Evolutionary conservation across 208 protist species (phyloP).

Genomic region (Acanthamoeba triangularis): DNA sequence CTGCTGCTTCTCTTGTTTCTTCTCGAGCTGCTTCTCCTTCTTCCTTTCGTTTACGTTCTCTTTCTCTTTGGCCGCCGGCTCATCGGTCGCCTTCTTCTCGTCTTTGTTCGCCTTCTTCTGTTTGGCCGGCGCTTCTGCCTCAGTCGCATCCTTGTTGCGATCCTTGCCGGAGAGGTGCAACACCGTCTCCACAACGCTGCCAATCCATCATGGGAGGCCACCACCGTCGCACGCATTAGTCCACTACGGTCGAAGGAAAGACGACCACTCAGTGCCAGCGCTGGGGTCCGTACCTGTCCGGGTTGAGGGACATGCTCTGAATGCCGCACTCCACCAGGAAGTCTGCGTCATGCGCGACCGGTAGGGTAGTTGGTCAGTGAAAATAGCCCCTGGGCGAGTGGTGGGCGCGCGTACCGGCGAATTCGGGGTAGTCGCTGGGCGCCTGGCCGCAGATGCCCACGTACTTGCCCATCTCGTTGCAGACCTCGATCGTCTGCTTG

Average conservation of each 20-base stretch:
- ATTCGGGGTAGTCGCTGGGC: slow-evolving; percentile 84
- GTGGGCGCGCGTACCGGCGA: slow-evolving; percentile 62
- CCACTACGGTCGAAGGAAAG: too few relatives aligned
- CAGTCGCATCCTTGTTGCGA: slow-evolving; percentile 5
- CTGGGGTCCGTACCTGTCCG: too few relatives aligned
- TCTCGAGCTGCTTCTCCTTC: neutral
- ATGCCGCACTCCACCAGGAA: slow-evolving; percentile 84
- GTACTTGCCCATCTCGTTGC: slow-evolving; percentile 80
- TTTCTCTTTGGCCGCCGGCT: neutral
- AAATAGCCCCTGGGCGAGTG: too few relatives aligned
- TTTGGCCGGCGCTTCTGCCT: neutral
- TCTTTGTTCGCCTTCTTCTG: neutral
- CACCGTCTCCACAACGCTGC: slow-evolving; percentile 61
- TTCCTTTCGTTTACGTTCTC: neutral
- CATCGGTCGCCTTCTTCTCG: neutral
- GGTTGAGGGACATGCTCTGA: slow-evolving; percentile 83
- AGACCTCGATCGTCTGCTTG: slow-evolving; percentile 68
- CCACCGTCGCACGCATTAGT: too few relatives aligned
- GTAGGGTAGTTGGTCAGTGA: too few relatives aligned
- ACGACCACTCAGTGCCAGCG: too few relatives aligned
- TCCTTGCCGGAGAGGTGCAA: slow-evolving; percentile 45
- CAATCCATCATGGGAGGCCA: too few relatives aligned
- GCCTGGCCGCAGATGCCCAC: slow-evolving; percentile 87
- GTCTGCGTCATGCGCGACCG: too few relatives aligned
- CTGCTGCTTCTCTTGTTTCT: neutral